A percentile compares a stretch with the other conserved stretches of the same genome.
Conservation (phyloP, 768 basidiomycete species). For the Boletus bicolor region DNA sequence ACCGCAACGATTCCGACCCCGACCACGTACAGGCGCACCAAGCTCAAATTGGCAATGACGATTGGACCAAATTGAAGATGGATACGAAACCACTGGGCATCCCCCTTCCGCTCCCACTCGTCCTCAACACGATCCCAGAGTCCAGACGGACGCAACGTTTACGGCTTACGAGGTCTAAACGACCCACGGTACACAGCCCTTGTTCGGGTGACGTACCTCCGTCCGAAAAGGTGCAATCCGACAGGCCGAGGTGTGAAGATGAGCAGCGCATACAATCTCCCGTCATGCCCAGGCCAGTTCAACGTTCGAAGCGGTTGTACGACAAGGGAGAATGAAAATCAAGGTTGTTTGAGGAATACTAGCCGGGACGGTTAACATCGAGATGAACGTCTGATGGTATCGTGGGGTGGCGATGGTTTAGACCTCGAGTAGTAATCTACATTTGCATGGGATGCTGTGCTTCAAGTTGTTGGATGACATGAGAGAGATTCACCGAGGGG, state of each 20-base stretch:
- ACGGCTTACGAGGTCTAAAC: neutral
- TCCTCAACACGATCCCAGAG: neutral
- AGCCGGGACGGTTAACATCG: neutral
- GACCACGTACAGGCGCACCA: neutral
- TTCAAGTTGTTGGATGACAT: neutral
- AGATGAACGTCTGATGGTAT: neutral
- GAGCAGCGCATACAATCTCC: neutral
- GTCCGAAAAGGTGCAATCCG: neutral
- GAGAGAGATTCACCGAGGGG: neutral
- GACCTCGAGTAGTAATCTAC: neutral
- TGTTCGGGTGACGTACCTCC: neutral
- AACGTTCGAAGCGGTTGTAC: conserved; percentile 2
- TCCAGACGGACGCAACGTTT: neutral
- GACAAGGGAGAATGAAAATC: conserved; percentile 10
- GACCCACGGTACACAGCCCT: neutral
- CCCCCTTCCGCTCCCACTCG: conserved; percentile 1
- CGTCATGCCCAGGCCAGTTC: too few species aligned
- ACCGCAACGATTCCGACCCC: neutral
- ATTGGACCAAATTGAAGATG: neutral
- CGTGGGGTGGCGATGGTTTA: neutral
- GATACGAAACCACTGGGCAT: neutral
- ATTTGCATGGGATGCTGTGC: neutral
- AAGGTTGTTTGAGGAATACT: conserved; percentile 5
- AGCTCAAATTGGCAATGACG: neutral
- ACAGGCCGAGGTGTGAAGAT: neutral